A percentile compares a stretch with the other conserved stretches of the same genome.
phyloP scores from a whole-genome alignment of 2,329 filamentous ascomycete species.

The Epichloe sylvatica region DNA sequence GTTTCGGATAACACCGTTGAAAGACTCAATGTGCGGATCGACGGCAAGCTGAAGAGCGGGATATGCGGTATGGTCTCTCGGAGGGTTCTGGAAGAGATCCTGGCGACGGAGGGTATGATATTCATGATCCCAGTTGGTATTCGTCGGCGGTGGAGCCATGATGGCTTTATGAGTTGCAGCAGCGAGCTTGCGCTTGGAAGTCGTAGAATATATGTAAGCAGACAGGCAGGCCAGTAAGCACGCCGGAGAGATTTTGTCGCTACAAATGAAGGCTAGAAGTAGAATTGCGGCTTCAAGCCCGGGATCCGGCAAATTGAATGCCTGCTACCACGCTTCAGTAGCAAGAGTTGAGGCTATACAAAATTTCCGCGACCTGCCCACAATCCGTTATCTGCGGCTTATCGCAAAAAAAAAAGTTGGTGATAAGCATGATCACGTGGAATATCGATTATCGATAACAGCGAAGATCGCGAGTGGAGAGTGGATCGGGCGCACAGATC shows the following conservation, averaged over 20 bases:
- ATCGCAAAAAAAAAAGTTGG: constrained; percentile 17
- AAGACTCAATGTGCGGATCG: constrained; percentile 84
- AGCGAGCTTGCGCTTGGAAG: constrained; percentile 2
- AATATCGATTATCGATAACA: constrained; percentile 13
- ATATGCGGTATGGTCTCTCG: constrained; percentile 75
- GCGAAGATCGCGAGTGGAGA: neutral
- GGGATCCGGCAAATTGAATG: neutral
- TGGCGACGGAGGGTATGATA: constrained; percentile 80
- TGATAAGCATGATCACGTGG: constrained; percentile 15
- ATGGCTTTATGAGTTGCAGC: constrained; percentile 6
- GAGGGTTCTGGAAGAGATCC: constrained; percentile 76
- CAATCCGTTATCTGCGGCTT: constrained; percentile 1
- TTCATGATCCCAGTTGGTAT: constrained; percentile 66
- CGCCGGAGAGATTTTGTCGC: neutral
- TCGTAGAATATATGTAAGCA: neutral
- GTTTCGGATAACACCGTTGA: constrained; percentile 74
- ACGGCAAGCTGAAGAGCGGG: constrained; percentile 77
- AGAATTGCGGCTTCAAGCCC: neutral
- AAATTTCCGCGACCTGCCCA: constrained; percentile 6
- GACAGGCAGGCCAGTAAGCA: no score
- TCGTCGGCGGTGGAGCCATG: constrained; percentile 46
- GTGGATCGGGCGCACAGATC: neutral
- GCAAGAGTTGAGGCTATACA: constrained; percentile 17
- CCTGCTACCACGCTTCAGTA: constrained; percentile 2
- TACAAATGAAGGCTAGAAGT: neutral